Conservation (phyloP, 192 early-diverging fungal genomes). For the Coemansia javaensis region DNA sequence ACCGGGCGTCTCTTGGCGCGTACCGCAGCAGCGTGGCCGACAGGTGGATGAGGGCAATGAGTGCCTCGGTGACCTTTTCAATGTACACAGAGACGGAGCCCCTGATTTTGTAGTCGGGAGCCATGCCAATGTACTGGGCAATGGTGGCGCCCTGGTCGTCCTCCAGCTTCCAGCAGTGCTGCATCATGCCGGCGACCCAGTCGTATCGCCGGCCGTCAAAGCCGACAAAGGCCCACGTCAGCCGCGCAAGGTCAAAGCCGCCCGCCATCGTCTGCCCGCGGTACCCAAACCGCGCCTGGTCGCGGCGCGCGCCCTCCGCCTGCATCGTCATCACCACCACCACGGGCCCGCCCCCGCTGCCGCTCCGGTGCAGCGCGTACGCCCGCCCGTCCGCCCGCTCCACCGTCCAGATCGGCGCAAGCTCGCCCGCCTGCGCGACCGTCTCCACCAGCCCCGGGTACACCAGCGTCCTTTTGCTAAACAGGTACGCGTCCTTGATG, state of each 20-base stretch:
- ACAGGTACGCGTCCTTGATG: constrained; percentile 34
- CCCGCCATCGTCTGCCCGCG: constrained; percentile 27
- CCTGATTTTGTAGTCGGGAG: constrained; percentile 27
- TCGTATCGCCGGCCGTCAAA: constrained; percentile 38
- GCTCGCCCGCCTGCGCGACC: constrained; percentile 13
- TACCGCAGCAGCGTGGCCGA: constrained; percentile 29
- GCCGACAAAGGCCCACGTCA: constrained; percentile 36
- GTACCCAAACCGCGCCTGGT: constrained; percentile 27
- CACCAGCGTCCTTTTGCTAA: constrained; percentile 34
- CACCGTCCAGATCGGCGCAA: constrained; percentile 38
- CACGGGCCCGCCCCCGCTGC: too few species aligned
- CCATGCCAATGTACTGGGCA: constrained; percentile 40
- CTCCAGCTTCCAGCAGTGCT: constrained; percentile 47
- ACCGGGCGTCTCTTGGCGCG: background rate
- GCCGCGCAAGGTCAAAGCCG: constrained; percentile 18
- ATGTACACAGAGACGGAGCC: constrained; percentile 21
- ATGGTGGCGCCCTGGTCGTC: constrained; percentile 14
- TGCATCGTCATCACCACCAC: constrained; percentile 23
- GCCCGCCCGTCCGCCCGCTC: constrained; percentile 12
- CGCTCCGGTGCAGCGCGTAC: too few species aligned
- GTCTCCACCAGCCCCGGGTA: constrained; percentile 29
- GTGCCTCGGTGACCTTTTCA: constrained; percentile 33
- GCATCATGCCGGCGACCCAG: constrained; percentile 45
- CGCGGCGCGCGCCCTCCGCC: constrained; percentile 18
- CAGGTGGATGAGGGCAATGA: constrained; percentile 28